Conservation (phyloP, 2,329 filamentous ascomycete species). For the Rhytidhysteron rufulum region DNA sequence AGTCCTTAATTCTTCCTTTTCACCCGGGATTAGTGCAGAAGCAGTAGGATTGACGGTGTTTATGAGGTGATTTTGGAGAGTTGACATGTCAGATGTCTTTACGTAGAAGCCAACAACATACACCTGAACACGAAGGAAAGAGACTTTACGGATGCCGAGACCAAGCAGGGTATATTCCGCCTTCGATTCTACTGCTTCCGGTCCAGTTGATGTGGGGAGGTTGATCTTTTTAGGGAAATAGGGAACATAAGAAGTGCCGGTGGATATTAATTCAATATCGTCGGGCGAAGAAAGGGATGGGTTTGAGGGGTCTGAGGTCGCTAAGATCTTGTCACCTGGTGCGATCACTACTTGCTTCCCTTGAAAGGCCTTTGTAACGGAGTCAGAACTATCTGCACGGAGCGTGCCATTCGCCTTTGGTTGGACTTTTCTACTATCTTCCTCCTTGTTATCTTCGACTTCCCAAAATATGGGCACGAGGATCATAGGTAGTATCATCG, state of each 20-base stretch:
- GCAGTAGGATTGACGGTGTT: constrained; percentile 72
- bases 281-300: constrained; percentile 35
- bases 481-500: constrained; percentile 35
- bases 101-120: constrained; percentile 95
- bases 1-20: constrained; percentile 70
- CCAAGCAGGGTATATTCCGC: constrained; percentile 84
- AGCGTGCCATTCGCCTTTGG: constrained; percentile 10
- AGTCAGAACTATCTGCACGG: constrained; percentile 21
- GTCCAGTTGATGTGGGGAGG: constrained; percentile 48
- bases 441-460: constrained; percentile 14
- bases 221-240: constrained; percentile 71
- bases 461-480: constrained; percentile 28
- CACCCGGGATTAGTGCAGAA: constrained; percentile 75
- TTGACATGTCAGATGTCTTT: constrained; percentile 74
- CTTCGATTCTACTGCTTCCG: constrained; percentile 19
- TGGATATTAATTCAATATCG: constrained; percentile 71
- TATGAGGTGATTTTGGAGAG: constrained; percentile 74
- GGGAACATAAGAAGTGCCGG: constrained; percentile 75
- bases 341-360: constrained; percentile 57
- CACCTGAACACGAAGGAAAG: constrained; percentile 84
- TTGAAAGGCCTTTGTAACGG: constrained; percentile 41
- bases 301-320: constrained; percentile 32
- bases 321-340: constrained; percentile 58
- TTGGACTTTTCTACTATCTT: constrained; percentile 11
- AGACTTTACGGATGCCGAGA: constrained; percentile 82